Evolutionary conservation across 345 rosid species (phyloP).

Genomic region (Ceriops decandra): DNA sequence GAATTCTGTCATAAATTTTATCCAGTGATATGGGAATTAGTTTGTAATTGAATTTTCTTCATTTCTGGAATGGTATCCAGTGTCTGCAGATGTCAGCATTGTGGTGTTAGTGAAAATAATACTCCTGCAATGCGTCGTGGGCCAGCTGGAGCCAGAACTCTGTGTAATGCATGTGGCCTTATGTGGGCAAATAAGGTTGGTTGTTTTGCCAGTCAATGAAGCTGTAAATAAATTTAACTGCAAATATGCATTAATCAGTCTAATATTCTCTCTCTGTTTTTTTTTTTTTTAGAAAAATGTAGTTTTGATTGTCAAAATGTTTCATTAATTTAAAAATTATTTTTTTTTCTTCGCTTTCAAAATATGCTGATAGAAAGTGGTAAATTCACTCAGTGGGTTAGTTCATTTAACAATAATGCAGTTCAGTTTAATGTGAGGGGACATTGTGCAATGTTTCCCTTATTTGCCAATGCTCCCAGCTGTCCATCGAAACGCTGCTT

Average conservation of each 20-base stretch:
- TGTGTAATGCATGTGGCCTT: constrained; percentile 81
- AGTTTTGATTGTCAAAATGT: neutral
- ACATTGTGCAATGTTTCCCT: too few species aligned
- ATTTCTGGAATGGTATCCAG: constrained; percentile 31
- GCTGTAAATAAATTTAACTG: too few species aligned
- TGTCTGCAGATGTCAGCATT: constrained; percentile 56
- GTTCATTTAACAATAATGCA: neutral
- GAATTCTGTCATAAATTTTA: neutral
- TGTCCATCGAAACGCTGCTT: too few species aligned
- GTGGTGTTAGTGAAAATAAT: constrained; percentile 62
- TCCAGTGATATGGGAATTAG: neutral
- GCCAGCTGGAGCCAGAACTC: constrained; percentile 78
- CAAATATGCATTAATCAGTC: too few species aligned
- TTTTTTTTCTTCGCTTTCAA: neutral
- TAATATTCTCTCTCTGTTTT: too few species aligned
- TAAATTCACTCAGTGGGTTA: neutral
- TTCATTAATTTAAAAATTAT: neutral
- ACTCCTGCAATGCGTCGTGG: constrained; percentile 89
- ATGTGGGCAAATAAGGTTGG: constrained; percentile 86
- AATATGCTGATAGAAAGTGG: neutral
- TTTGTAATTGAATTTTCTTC: neutral
- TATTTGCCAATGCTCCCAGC: too few species aligned
- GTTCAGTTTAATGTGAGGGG: neutral
- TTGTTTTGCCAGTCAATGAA: constrained; percentile 7
- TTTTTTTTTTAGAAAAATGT: neutral